Conservation (phyloP, 441 rosid species). For the Metrosideros polymorpha region DNA sequence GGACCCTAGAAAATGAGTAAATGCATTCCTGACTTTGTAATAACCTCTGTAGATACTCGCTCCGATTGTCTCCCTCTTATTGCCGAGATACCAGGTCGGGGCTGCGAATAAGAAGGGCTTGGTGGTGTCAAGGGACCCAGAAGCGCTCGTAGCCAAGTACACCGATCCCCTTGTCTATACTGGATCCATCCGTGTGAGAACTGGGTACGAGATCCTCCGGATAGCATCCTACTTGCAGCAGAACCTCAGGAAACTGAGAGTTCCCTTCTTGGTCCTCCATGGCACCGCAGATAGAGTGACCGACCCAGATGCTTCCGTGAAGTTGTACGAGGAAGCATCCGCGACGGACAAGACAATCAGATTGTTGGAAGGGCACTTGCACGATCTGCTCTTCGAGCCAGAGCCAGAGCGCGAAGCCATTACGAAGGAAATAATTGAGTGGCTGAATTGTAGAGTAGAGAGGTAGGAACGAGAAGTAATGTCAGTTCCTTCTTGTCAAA, state of each 20-base stretch:
- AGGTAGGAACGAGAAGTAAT: neutral
- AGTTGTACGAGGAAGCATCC: conserved; percentile 55
- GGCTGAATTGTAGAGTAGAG: conserved; percentile 49
- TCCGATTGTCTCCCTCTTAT: conserved; percentile 49
- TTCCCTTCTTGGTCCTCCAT: conserved; percentile 71
- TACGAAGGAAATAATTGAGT: conserved; percentile 36
- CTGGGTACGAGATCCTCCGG: conserved; percentile 88
- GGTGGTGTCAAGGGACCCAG: conserved; percentile 72
- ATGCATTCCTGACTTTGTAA: neutral
- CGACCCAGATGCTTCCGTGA: conserved; percentile 59
- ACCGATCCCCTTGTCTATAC: conserved; percentile 87
- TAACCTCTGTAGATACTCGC: conserved; percentile 46
- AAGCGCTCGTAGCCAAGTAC: conserved; percentile 69
- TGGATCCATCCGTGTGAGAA: conserved; percentile 52
- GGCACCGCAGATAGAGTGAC: conserved; percentile 71
- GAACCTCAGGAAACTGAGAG: conserved; percentile 37
- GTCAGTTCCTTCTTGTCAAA: neutral
- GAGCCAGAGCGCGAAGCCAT: conserved; percentile 43
- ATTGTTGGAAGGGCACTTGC: conserved; percentile 53
- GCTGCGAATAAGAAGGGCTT: conserved; percentile 64
- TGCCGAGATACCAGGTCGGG: conserved; percentile 58
- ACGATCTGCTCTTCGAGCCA: conserved; percentile 77
- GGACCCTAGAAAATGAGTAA: neutral
- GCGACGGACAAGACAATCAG: conserved; percentile 65
- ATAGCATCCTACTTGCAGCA: conserved; percentile 50